Percentiles rank a stretch among this genome's conserved stretches.
Conservation (phyloP, 2,329 filamentous ascomycete species). For the Aplosporella prunicola region DNA sequence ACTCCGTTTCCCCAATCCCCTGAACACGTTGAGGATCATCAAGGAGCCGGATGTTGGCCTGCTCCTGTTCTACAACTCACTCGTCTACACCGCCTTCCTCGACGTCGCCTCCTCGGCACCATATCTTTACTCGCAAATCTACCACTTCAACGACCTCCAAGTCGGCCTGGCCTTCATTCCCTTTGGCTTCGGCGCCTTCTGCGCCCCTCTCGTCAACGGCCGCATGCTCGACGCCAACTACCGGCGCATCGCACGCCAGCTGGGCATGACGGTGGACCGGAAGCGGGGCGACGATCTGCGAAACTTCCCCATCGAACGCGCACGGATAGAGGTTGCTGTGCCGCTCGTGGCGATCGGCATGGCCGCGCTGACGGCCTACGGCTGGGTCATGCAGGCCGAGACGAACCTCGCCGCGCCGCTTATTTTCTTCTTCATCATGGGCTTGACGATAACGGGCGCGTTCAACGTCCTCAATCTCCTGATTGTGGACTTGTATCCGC, state of each 20-base stretch:
- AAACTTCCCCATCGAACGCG: conserved; percentile 40
- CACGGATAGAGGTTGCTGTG: conserved; percentile 27
- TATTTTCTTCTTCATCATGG: conserved; percentile 43
- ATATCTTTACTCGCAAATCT: conserved; percentile 36
- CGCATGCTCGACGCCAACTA: conserved; percentile 62
- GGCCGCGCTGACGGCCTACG: conserved; percentile 26
- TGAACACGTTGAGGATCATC: conserved; percentile 32
- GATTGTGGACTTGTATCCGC: conserved; percentile 30
- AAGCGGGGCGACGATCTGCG: conserved; percentile 43
- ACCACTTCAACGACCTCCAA: conserved; percentile 39
- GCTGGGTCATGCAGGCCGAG: conserved; percentile 28
- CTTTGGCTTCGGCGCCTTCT: conserved; percentile 29
- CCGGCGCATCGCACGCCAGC: conserved; percentile 50
- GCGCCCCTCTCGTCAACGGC: conserved; percentile 38
- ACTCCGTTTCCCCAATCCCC: conserved; percentile 36
- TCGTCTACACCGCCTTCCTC: conserved; percentile 40
- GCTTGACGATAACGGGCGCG: conserved; percentile 46
- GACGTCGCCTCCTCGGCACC: conserved; percentile 32
- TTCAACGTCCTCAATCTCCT: conserved; percentile 38
- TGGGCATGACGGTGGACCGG: conserved; percentile 51
- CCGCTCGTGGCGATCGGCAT: conserved; percentile 26
- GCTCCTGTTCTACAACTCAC: conserved; percentile 24
- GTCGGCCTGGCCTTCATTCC: conserved; percentile 34
- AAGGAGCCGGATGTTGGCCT: conserved; percentile 32
- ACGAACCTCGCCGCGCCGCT: conserved; percentile 28